Evolutionary conservation across 2,329 filamentous ascomycete species (phyloP).

Genomic region (Cladosporium sp.): DNA sequence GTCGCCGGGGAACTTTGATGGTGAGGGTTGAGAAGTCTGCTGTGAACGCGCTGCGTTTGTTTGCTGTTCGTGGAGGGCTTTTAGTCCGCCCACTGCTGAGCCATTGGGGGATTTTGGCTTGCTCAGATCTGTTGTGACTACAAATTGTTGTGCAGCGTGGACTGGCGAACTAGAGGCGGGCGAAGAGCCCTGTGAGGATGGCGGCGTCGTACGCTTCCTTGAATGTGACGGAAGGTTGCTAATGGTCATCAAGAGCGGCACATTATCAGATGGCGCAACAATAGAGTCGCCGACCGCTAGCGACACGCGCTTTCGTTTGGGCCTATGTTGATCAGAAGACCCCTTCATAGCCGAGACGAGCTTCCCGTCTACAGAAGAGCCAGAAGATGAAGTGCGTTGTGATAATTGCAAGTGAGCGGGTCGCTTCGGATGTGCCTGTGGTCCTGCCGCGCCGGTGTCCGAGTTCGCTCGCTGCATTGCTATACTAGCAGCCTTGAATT

Average conservation of each 20-base stretch:
- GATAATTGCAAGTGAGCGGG: conserved; percentile 37
- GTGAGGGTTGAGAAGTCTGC: neutral
- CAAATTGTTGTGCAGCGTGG: conserved; percentile 8
- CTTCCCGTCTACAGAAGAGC: conserved; percentile 38
- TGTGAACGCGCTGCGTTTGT: neutral
- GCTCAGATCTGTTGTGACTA: neutral
- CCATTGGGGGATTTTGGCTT: neutral
- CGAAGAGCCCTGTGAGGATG: neutral
- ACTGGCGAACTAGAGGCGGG: conserved; percentile 5
- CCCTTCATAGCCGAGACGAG: conserved; percentile 41
- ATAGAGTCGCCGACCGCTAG: conserved; percentile 40
- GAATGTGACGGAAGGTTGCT: conserved; percentile 38
- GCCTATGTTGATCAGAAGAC: conserved; percentile 29
- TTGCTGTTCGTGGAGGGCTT: conserved; percentile 9
- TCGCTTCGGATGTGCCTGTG: conserved; percentile 33
- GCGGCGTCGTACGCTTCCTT: conserved; percentile 23
- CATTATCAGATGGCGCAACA: conserved; percentile 40
- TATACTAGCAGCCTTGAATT: conserved; percentile 8
- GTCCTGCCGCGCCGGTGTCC: conserved; percentile 32
- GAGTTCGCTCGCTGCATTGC: conserved; percentile 33
- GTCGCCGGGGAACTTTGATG: conserved; percentile 16
- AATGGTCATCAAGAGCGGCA: conserved; percentile 30
- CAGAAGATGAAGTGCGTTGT: conserved; percentile 39
- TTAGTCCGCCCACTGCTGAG: neutral
- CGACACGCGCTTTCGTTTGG: conserved; percentile 39